Conservation (phyloP, 805 yeast genomes). For the Jamesozyma jinghongensis region DNA sequence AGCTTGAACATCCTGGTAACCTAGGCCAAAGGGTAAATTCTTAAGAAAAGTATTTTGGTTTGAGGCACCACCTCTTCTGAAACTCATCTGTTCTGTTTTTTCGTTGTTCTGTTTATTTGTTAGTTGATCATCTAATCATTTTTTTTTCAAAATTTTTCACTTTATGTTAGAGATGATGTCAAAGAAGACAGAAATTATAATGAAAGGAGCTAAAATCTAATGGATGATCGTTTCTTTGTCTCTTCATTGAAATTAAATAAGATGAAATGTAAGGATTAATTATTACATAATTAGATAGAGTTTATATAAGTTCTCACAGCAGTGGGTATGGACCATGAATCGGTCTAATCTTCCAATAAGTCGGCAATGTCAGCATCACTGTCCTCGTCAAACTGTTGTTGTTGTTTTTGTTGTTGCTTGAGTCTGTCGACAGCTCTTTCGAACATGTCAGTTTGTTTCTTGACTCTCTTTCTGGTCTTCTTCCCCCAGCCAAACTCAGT, state of each 20-base stretch:
- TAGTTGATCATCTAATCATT: background rate
- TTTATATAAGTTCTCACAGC: too few relatives aligned
- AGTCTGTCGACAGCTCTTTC: constrained; percentile 40
- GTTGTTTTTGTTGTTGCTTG: constrained; percentile 30
- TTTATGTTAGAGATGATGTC: too few relatives aligned
- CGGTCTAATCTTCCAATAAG: constrained; percentile 52
- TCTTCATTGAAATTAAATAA: too few relatives aligned
- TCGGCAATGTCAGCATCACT: constrained; percentile 66
- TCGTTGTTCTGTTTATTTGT: background rate
- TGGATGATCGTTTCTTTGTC: too few relatives aligned
- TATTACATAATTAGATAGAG: too few relatives aligned
- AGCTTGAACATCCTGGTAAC: constrained; percentile 48
- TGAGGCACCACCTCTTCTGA: constrained; percentile 36
- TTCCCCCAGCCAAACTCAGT: constrained; percentile 72
- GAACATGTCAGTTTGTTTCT: constrained; percentile 45
- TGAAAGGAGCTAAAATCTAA: too few relatives aligned
- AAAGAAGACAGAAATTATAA: too few relatives aligned
- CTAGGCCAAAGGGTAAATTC: constrained; percentile 62
- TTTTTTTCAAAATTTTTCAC: constrained; percentile 1
- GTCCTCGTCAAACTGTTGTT: constrained; percentile 38
- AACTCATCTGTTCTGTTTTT: constrained; percentile 38
- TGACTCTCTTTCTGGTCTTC: constrained; percentile 52
- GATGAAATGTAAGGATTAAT: too few relatives aligned
- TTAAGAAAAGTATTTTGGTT: constrained; percentile 31
- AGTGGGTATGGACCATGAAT: too few relatives aligned